Evolutionary conservation across 1,284 basidiomycete genomes (phyloP), one percentile per base, ranked within the genome.

Genomic region (Ustilago trichophora): DNA sequence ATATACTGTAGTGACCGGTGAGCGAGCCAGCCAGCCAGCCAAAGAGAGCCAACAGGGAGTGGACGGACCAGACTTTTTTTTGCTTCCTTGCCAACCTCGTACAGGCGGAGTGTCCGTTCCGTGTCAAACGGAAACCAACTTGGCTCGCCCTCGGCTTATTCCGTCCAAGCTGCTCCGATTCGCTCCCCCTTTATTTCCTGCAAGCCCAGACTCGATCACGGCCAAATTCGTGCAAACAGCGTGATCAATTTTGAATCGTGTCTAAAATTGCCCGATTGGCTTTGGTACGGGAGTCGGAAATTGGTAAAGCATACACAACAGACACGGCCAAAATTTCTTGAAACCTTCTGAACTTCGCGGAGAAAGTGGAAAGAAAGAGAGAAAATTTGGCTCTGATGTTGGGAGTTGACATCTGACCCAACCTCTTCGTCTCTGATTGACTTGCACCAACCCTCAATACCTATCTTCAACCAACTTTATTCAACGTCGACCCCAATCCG

Each of bases 151-250:
- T 54, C 47, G 55, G 55, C 53, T 64, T 42, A 52, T 64, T 56
- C 53, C 50, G 57, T 53, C 40, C 18, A 32, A 13, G 11, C 38
- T 26, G 22, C 25, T 46, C 56, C 37, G 44, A 51, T 47, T 52
- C 40, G 21, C n/a, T 49, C 55, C 48, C 37, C 27, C 25, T 34
- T 45, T 22, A 16, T 6, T 16, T 16, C 15, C 27, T 19, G 25
- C 25, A 19, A 18, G 37, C 32, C 26, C n/a, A 32, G 34, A 51
- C 31, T 53, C 57, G 57, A 59, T 59, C 57, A 59, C 57, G 44
- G 36, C 26, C 29, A 15, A 29, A 42, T 26, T 32, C 27, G 16
- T 19, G 26, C 8, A 40, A 40, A 18, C 12, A n/a, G 11, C 21
- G 18, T 10, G 15, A 21, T 18, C 6, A 26, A 47, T 31, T 45